Evolutionary conservation across 2,329 filamentous ascomycete species (phyloP), one percentile per base, ranked within the genome.

Genomic region (Aspergillus terreus): DNA sequence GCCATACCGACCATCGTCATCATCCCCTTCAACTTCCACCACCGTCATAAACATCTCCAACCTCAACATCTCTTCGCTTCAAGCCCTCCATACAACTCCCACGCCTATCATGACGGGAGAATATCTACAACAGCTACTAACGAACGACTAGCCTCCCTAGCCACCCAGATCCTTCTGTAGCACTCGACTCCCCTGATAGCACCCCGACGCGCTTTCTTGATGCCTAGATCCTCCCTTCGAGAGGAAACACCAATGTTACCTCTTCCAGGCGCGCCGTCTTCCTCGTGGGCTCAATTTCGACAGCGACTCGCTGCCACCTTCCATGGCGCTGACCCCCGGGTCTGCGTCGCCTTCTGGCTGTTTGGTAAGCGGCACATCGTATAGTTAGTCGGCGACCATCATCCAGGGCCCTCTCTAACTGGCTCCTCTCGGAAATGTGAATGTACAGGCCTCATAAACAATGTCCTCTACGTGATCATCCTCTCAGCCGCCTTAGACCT

Each of bases 381-480:
- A n/a, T 38, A 38, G 4, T 17, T 38, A 38, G 4, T 17, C 14
- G 14, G 15, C 35, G 9, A 38, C 12, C 1, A 19, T 17, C 17
- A 12, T 19, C 17, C n/a, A 19, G 17, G 2, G 6, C 12, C 17
- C 1, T 23, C 23, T 42, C 40, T 42, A 14, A 42, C 40, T 10
- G 11, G n/a, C 9, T 23, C 7, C 38, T 4, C 1, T 41, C 14
- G 14, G 9, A 19, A 4, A 19, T 2, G 6, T 25, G 19, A 23
- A 23, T 25, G 35, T 27, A 23, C 21, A 92, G 90, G 90, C 47
- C 76, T 94, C 15, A 94, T 97, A 69, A 97, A 99, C 74, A 97
- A 97, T 75, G 90, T 97, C 61, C 87, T 96, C 74, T 97, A 96
- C 73, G 92, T 97, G 50, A 89, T 97, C 70, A 94, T 97, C 67